A percentile compares a stretch with the other conserved stretches of the same genome.
Evolutionary conservation across 345 rosid species (phyloP).

Genomic region (Euphorbia peplus): DNA sequence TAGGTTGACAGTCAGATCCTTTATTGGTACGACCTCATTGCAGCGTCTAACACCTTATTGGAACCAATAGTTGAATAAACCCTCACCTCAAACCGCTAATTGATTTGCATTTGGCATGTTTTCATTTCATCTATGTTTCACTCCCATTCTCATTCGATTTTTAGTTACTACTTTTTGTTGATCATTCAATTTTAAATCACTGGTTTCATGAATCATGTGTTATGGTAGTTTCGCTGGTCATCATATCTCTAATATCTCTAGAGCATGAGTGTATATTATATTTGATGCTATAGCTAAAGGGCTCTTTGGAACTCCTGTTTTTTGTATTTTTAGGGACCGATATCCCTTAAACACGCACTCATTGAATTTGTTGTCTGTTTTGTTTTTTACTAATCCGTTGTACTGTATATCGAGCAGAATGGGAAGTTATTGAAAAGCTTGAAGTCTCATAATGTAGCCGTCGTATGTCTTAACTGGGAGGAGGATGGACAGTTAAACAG

Average conservation of each 20-base stretch:
- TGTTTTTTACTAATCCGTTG: conserved; percentile 1
- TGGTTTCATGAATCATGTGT: background rate
- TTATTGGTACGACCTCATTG: background rate
- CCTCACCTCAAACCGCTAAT: background rate
- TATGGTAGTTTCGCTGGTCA: background rate
- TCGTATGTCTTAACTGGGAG: conserved; percentile 83
- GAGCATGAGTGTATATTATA: background rate
- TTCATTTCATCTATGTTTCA: background rate
- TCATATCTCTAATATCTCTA: background rate
- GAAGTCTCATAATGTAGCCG: conserved; percentile 70
- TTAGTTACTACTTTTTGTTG: background rate
- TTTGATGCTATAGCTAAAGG: background rate
- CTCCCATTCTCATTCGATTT: background rate
- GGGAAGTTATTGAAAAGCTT: conserved; percentile 75
- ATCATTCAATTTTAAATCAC: background rate
- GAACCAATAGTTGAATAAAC: background rate
- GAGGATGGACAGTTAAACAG: conserved; percentile 52
- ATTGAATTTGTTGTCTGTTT: background rate
- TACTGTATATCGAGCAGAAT: conserved; percentile 41
- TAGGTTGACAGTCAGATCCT: background rate
- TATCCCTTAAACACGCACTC: background rate
- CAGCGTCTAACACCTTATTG: background rate
- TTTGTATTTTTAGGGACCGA: background rate
- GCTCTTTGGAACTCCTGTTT: background rate
- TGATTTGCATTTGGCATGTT: background rate